Evolutionary conservation across 2,329 filamentous ascomycete species (phyloP), one percentile per base, ranked within the genome.

Genomic region (Botrytis porri): DNA sequence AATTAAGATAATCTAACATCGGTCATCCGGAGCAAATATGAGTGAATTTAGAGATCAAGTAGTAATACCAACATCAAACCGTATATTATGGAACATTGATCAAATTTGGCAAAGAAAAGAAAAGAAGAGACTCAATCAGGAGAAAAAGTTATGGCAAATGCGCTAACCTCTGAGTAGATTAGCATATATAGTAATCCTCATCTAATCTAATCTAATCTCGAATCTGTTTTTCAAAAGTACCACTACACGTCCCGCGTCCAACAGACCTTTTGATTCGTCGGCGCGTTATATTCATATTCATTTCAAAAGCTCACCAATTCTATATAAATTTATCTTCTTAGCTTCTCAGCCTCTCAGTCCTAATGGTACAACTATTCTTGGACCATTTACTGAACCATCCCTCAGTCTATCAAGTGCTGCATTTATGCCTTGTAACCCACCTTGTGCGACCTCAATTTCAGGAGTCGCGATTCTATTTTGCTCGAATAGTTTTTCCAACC

Each of bases 361-460:
- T 60, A 78, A 67, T 18, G 79, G 79, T 45, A 93, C 88, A n/a
- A 94, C 89, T 62, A 94, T 83, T 63, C 91, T 87, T 20, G 90
- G 91, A 0, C 92, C 92, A 67, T 89, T 89, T 16, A 92, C 87
- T 71, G 88, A 88, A 0, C 92, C 90, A 73, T 85, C 86, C 22
- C 90, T 84, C 85, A 94, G 86, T 8, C 85, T 84, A 77, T 93
- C 89, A 43, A 94, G 81, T 0, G 89, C 91, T 12, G 83, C 84
- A 79, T 94, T 94, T n/a, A 94, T 87, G 0, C 86, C 89, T 4
- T 84, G 86, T 3, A 94, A 80, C 0, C 92, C 92, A 20, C 88
- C 85, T 29, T 90, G 86, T 0, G 88, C 86, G 37, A 88, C 87
- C 29, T 92, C 85, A n/a, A 93, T 87, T 43, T 92, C 89, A 0